These are phyloP conservation scores for Paradendryphiella salina DNA, from an alignment of 2,329 filamentous ascomycete species.

Conservation along the genomic window DNA sequence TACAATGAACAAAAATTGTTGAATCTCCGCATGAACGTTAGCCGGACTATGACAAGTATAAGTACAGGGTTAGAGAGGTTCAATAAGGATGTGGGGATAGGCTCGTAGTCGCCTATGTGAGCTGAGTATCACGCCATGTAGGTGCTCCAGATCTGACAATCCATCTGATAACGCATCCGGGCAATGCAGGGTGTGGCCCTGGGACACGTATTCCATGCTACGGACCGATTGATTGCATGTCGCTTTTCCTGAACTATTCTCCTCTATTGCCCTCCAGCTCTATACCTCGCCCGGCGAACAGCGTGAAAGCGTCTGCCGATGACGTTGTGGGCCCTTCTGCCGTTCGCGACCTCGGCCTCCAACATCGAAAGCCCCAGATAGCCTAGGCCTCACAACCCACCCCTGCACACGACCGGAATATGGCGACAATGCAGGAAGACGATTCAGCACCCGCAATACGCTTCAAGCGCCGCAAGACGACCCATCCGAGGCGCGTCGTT, in stretches of 20 bases:
- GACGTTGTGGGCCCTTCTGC: constrained; percentile 3
- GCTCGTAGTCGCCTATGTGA: constrained; percentile 14
- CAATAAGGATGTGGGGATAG: background rate
- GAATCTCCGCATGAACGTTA: background rate
- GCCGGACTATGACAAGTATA: background rate
- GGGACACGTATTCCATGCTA: background rate
- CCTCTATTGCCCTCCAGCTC: background rate
- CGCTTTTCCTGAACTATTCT: background rate
- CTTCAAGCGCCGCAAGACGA: constrained; percentile 41
- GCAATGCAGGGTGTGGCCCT: background rate
- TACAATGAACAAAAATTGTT: constrained; percentile 13
- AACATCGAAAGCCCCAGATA: background rate
- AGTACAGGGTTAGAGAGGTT: background rate
- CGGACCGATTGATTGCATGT: background rate
- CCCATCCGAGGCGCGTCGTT: constrained; percentile 30
- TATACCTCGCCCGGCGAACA: background rate
- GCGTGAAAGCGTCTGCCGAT: constrained; percentile 1
- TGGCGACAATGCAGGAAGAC: constrained; percentile 22
- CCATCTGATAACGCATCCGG: constrained; percentile 6
- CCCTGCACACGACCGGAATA: constrained; percentile 9
- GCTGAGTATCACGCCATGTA: constrained; percentile 37
- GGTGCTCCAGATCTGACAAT: constrained; percentile 2
- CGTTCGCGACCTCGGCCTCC: constrained; percentile 7
- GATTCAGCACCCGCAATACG: constrained; percentile 22
- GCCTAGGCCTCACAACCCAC: constrained; percentile 4